Conservation (phyloP, 2,329 filamentous ascomycete genomes). For the Mollisia scopiformis region DNA sequence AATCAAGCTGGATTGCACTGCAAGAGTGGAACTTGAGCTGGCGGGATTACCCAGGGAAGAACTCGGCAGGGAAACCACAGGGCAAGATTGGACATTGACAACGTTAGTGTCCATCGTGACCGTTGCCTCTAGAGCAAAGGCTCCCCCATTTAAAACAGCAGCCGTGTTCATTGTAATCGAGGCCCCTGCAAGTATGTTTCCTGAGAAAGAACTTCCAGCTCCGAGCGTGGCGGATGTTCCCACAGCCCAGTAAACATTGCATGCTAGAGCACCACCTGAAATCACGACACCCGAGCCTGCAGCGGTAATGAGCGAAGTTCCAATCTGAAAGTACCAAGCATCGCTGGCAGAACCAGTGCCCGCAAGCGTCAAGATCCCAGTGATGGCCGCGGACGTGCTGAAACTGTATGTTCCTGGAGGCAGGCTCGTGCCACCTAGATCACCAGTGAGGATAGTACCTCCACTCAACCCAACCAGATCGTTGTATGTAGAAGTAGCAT, state of each 20-base stretch:
- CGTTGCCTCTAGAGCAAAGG: conserved; percentile 5
- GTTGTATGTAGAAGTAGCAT: conserved; percentile 17
- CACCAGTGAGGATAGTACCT: conserved; percentile 6
- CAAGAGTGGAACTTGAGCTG: background rate
- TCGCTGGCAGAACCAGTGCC: conserved; percentile 7
- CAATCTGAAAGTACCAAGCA: conserved; percentile 19
- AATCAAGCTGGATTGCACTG: no score
- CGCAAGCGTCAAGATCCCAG: conserved; percentile 15
- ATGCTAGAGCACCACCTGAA: conserved; percentile 9
- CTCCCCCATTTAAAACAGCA: background rate
- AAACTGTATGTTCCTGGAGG: conserved; percentile 19
- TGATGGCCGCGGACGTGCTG: conserved; percentile 1
- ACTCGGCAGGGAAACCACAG: background rate
- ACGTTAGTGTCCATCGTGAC: conserved; percentile 12
- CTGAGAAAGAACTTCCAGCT: background rate
- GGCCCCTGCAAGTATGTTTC: conserved; percentile 6
- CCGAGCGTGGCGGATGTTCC: conserved; percentile 15
- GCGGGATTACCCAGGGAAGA: background rate
- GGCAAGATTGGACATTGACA: background rate
- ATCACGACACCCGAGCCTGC: conserved; percentile 5
- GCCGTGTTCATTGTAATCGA: conserved; percentile 2
- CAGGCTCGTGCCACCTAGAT: conserved; percentile 20
- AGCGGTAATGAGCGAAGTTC: conserved; percentile 6
- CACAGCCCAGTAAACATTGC: conserved; percentile 20
- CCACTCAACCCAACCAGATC: background rate